Conservation (phyloP, 306 rosid species). For the Sechiopsis laciniata region DNA sequence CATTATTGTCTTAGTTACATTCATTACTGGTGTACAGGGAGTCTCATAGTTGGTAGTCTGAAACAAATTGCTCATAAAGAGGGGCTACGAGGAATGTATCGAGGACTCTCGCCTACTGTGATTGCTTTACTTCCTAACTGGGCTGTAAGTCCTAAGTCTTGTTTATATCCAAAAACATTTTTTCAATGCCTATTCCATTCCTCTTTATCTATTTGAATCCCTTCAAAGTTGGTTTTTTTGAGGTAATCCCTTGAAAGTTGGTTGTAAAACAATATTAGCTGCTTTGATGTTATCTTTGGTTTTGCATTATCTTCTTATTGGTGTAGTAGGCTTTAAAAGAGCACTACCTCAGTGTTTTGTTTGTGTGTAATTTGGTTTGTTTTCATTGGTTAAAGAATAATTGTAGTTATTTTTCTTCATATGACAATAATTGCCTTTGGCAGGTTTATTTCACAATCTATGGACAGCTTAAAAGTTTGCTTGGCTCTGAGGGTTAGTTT, state of each 20-base stretch:
- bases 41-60: constrained; percentile 69
- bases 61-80: constrained; percentile 69
- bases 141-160: constrained; percentile 59
- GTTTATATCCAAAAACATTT: neutral
- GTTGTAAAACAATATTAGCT: constrained; percentile 2
- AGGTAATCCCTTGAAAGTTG: neutral
- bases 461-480: constrained; percentile 59
- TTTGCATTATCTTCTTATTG: neutral
- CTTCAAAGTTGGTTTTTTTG: neutral
- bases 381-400: neutral
- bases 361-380: neutral
- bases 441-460: constrained; percentile 70
- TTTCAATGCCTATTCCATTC: neutral
- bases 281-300: neutral
- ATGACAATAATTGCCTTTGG: constrained; percentile 19
- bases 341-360: neutral
- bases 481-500: constrained; percentile 55
- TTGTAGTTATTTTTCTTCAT: constrained; percentile 1
- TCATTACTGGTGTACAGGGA: constrained; percentile 34
- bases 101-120: constrained; percentile 80
- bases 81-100: constrained; percentile 87
- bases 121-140: constrained; percentile 82
- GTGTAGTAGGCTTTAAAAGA: neutral
- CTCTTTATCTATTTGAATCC: neutral
- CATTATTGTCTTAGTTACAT: neutral